phyloP scores from a whole-genome alignment of 805 yeast species.

The Ogataea ramenticola region DNA sequence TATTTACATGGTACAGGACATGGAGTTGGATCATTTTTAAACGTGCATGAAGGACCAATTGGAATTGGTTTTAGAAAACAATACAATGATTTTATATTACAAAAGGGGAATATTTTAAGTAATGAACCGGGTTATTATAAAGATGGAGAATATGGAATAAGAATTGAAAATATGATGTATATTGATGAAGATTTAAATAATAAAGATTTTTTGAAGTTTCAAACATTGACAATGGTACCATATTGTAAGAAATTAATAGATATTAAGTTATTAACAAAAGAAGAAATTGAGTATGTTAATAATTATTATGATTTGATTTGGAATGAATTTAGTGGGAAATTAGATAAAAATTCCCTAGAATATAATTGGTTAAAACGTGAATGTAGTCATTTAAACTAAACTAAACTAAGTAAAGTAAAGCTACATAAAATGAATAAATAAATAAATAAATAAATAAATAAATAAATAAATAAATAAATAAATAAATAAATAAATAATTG shows the following conservation, averaged over 20 bases:
- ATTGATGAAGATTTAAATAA: slow-evolving; percentile 25
- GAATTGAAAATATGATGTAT: slow-evolving; percentile 45
- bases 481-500: not conserved
- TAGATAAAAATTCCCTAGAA: slow-evolving; percentile 31
- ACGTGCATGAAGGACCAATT: slow-evolving; percentile 59
- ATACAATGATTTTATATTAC: slow-evolving; percentile 35
- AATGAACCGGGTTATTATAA: slow-evolving; percentile 62
- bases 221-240: slow-evolving; percentile 52
- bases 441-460: not conserved
- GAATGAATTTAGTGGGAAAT: slow-evolving; percentile 32
- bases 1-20: slow-evolving; percentile 62
- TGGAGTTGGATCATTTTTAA: slow-evolving; percentile 54
- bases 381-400: slow-evolving; percentile 19
- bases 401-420: no score
- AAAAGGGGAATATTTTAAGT: slow-evolving; percentile 48
- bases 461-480: not conserved
- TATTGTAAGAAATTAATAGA: slow-evolving; percentile 47
- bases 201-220: slow-evolving; percentile 42
- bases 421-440: no score
- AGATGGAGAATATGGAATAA: slow-evolving; percentile 52
- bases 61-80: slow-evolving; percentile 52
- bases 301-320: slow-evolving; percentile 40
- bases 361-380: slow-evolving; percentile 46
- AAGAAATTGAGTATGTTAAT: slow-evolving; percentile 46
- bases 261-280: slow-evolving; percentile 30